phyloP scores from a whole-genome alignment of 2,329 filamentous ascomycete species.

The Amylocarpus encephaloides region DNA sequence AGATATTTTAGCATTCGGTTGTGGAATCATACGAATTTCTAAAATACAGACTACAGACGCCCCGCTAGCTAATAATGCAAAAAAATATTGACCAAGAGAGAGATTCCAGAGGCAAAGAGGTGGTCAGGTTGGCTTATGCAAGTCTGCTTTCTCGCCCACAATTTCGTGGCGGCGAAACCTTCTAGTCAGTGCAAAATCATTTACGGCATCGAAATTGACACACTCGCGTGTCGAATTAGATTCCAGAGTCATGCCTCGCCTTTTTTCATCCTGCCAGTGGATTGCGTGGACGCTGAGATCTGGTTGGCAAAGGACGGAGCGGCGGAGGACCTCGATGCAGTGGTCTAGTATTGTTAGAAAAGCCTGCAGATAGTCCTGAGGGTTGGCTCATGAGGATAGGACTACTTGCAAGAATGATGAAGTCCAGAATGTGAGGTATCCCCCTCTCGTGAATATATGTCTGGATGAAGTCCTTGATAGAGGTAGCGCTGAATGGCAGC shows the following conservation, averaged over 20 bases:
- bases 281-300: neutral
- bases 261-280: neutral
- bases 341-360: neutral
- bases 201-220: neutral
- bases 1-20: too few relatives aligned
- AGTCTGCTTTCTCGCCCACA: too few relatives aligned
- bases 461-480: slow-evolving; percentile 1
- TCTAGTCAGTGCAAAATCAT: neutral
- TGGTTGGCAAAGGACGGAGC: neutral
- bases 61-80: too few relatives aligned
- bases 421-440: neutral
- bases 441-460: neutral
- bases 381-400: too few relatives aligned
- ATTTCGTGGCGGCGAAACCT: neutral
- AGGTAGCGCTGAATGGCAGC: slow-evolving; percentile 1
- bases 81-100: too few relatives aligned
- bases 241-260: neutral
- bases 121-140: too few relatives aligned
- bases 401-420: neutral
- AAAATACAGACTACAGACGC: too few relatives aligned
- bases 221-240: neutral
- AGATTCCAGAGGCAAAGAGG: too few relatives aligned
- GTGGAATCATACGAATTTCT: too few relatives aligned
- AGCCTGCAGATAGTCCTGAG: neutral
- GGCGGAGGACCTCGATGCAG: neutral